Percentiles rank a stretch among this genome's conserved stretches.
These are phyloP conservation scores for Protomyces lactucae-debilis DNA, from an alignment of 1,139 yeast species.

Conservation along the genomic window DNA sequence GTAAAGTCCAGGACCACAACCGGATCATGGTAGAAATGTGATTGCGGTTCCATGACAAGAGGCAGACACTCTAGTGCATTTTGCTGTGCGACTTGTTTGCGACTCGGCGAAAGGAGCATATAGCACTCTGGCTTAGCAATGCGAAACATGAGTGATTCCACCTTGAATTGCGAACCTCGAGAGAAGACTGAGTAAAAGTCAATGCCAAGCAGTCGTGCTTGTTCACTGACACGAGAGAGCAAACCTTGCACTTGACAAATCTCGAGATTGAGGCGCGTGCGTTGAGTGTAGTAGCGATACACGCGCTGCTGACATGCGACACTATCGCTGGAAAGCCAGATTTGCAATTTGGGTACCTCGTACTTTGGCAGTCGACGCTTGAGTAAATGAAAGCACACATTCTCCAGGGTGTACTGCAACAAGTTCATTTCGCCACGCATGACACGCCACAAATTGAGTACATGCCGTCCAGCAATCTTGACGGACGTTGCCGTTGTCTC, in stretches of 20 bases:
- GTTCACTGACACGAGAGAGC: constrained; percentile 68
- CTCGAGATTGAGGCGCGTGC: constrained; percentile 49
- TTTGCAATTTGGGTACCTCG: constrained; percentile 49
- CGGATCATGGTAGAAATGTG: constrained; percentile 82
- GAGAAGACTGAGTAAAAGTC: constrained; percentile 84
- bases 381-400: constrained; percentile 61
- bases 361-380: constrained; percentile 66
- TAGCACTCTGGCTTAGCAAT: constrained; percentile 71
- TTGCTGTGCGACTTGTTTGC: constrained; percentile 75
- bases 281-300: constrained; percentile 50
- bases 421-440: constrained; percentile 59
- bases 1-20: constrained; percentile 86
- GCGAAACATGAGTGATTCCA: constrained; percentile 74
- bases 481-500: constrained; percentile 69
- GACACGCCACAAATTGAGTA: constrained; percentile 78
- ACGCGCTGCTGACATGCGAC: constrained; percentile 41
- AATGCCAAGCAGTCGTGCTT: constrained; percentile 79
- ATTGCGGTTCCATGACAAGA: constrained; percentile 83
- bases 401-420: constrained; percentile 69
- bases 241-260: constrained; percentile 62
- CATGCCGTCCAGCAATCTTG: constrained; percentile 69
- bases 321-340: constrained; percentile 45
- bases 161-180: constrained; percentile 90
- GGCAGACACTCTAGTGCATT: constrained; percentile 85
- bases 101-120: constrained; percentile 71